These are phyloP conservation scores for Xylariaceae sp. DNA, from an alignment of 2,329 filamentous ascomycete species.

Conservation along the genomic window DNA sequence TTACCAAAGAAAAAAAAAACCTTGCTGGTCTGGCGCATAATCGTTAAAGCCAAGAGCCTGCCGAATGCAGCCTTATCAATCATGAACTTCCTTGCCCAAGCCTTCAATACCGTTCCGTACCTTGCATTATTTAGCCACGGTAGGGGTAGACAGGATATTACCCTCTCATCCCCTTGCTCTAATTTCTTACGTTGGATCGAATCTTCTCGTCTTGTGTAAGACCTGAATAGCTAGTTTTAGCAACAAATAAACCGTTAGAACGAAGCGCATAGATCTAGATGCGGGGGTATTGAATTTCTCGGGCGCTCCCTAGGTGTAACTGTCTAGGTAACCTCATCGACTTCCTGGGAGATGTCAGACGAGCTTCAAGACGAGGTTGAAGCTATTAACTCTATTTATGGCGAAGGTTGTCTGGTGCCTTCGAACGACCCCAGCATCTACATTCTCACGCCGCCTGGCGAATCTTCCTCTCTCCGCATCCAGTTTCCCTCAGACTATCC, in stretches of 20 bases:
- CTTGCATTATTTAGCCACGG: constrained; percentile 21
- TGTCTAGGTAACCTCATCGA: background rate
- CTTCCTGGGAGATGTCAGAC: constrained; percentile 53
- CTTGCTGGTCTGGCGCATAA: too few relatives aligned
- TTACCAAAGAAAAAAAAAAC: too few relatives aligned
- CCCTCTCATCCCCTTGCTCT: too few relatives aligned
- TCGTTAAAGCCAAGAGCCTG: too few relatives aligned
- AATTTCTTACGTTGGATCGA: too few relatives aligned
- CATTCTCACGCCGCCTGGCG: constrained; percentile 70
- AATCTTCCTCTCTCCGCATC: constrained; percentile 63
- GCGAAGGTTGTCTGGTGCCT: constrained; percentile 63
- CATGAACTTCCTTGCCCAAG: constrained; percentile 7
- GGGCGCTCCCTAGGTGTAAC: too few relatives aligned
- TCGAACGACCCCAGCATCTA: constrained; percentile 54
- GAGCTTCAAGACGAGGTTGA: constrained; percentile 75
- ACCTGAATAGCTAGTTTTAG: too few relatives aligned
- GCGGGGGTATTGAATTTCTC: too few relatives aligned
- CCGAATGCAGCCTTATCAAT: constrained; percentile 25
- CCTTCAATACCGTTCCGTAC: constrained; percentile 10
- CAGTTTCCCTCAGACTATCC: constrained; percentile 79
- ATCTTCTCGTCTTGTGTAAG: too few relatives aligned
- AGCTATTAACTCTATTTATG: constrained; percentile 86
- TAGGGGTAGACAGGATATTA: constrained; percentile 4
- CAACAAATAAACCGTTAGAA: too few relatives aligned
- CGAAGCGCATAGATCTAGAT: too few relatives aligned